Evolutionary conservation across 225 moss, liverwort and hornwort species (phyloP), one percentile per base, ranked within the genome.

Genomic region (Marchantia polymorpha): DNA sequence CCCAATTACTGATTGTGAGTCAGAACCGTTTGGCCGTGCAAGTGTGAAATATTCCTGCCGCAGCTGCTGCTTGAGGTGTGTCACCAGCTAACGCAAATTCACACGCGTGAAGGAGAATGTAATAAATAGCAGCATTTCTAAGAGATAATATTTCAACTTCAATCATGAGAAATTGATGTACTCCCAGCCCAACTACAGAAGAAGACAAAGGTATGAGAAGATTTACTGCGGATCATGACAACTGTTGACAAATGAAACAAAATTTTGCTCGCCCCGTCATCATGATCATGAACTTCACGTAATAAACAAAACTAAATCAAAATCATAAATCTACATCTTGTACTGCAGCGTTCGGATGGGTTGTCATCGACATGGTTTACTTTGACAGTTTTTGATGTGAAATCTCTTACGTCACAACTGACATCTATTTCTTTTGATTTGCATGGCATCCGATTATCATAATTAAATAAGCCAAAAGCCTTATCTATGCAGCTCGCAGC

Each of bases 1-100:
- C 72, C n/a, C 72, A 72, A 48, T 52, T n/a, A 72, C 72, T 52
- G 50, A 72, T 20, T 51, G 50, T 47, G 50, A 47, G 72, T 72
- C 72, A 72, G 72, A 72, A 72, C 51, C 51, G 72, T 52, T 72
- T 52, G 72, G 72, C 72, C 72, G 72, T 51, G 72, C 72, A 51
- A 72, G 23, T 19, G 47, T 22, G n/a, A 72, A 50, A 50, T 47
- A 50, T 72, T 72, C 67, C 67, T 65, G 65, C 25, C 29, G 56
- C 26, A 11, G 59, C 17, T 59, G 61, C 61, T 61, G 61, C 16
- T 22, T 60, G 17, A 17, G 60, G 61, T 30, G 72, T 72, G 72
- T 67, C 72, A 72, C 72, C 72, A 72, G 72, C 23, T 52, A 23
- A 50, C 16, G 20, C 72, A 7, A 72, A 52, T 11, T 72, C 72